phyloP scores from a whole-genome alignment of 306 rosid genomes.

The Dryas drummondii region DNA sequence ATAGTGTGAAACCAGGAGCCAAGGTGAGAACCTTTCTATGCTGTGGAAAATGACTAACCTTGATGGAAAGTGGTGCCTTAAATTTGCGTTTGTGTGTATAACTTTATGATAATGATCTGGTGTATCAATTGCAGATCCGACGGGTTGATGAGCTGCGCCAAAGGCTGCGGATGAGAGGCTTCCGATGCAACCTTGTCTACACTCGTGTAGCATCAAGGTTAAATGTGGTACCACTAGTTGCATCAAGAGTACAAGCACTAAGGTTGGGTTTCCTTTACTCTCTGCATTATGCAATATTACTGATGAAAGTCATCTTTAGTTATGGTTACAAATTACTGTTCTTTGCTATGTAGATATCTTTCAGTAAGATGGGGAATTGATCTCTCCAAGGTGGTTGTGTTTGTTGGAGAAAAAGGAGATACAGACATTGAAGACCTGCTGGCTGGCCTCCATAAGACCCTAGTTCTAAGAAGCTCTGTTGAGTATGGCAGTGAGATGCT shows the following conservation, averaged over 20 bases:
- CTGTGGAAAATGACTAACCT: conserved; percentile 5
- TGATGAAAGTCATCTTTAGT: not conserved
- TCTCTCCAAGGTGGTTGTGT: conserved; percentile 54
- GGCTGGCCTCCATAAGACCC: conserved; percentile 67
- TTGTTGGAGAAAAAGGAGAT: conserved; percentile 75
- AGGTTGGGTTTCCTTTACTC: conserved; percentile 43
- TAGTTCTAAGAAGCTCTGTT: conserved; percentile 52
- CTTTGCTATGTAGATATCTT: conserved; percentile 53
- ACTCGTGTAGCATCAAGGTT: conserved; percentile 59
- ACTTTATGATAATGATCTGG: conserved; percentile 14
- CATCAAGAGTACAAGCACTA: conserved; percentile 74
- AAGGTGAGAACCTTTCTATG: conserved; percentile 39
- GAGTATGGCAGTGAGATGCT: conserved; percentile 67
- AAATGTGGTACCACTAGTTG: conserved; percentile 64
- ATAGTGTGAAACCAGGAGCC: conserved; percentile 43
- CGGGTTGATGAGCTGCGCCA: conserved; percentile 57
- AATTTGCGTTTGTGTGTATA: not conserved
- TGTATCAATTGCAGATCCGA: conserved; percentile 41
- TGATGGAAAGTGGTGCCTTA: not conserved
- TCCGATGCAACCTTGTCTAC: conserved; percentile 73
- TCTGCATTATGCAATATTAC: not conserved
- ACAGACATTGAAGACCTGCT: conserved; percentile 69
- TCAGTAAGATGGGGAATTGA: conserved; percentile 82
- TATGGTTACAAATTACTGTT: not conserved
- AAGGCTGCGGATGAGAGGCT: conserved; percentile 75